phyloP scores from a whole-genome alignment of 2,329 filamentous ascomycete species.

The Trichoderma lentiforme region DNA sequence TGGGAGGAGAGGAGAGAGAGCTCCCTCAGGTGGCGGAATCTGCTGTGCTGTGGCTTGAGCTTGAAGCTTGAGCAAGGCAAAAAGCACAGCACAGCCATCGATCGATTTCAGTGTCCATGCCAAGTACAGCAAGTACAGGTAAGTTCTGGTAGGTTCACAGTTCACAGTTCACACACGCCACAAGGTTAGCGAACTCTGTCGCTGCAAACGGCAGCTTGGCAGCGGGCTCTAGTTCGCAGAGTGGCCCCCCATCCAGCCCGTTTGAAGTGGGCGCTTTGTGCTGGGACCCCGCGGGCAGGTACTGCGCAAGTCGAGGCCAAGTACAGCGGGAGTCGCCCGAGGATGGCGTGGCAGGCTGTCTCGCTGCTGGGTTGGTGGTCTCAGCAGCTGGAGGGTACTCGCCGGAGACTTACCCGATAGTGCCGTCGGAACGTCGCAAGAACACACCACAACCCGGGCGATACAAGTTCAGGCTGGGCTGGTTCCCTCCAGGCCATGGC shows the following conservation, averaged over 20 bases:
- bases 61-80: neutral
- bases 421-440: neutral
- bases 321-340: neutral
- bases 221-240: neutral
- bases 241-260: neutral
- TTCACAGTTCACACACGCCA: neutral
- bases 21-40: neutral
- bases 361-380: neutral
- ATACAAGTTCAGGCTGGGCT: neutral
- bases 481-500: neutral
- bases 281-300: neutral
- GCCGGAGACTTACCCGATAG: neutral
- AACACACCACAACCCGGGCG: neutral
- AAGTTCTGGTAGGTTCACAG: neutral
- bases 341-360: neutral
- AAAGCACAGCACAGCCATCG: neutral
- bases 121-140: neutral
- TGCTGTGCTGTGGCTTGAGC: neutral
- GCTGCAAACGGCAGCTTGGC: neutral
- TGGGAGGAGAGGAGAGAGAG: neutral
- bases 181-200: neutral
- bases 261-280: neutral
- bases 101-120: neutral
- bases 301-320: neutral
- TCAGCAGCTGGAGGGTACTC: neutral